Percentiles rank a stretch among this genome's conserved stretches.
Evolutionary conservation across 2,329 filamentous ascomycete species (phyloP).

Genomic region (Aureobasidium sp.): DNA sequence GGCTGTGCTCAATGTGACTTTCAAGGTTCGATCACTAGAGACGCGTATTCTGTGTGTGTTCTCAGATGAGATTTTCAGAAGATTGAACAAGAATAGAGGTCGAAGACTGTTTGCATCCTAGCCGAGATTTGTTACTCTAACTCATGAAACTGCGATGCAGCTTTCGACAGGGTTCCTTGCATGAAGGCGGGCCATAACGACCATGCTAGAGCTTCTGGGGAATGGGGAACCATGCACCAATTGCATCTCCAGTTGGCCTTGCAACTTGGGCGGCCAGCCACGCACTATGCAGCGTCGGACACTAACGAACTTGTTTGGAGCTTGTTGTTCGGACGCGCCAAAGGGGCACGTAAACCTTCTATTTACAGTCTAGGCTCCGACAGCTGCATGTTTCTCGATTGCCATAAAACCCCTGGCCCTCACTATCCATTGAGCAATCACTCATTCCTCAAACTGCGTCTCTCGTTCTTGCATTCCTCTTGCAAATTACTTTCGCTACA

Average conservation of each 20-base stretch:
- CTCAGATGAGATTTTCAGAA: neutral
- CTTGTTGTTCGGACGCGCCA: conserved; percentile 10
- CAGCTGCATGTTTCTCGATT: conserved; percentile 1
- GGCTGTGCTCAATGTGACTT: neutral
- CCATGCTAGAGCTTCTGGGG: conserved; percentile 1
- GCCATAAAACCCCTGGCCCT: conserved; percentile 10
- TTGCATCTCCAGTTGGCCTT: conserved; percentile 2
- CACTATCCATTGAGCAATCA: neutral
- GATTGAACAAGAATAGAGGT: neutral
- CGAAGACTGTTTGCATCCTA: neutral
- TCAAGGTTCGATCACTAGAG: neutral
- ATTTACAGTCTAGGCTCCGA: conserved; percentile 13
- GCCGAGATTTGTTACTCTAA: conserved; percentile 3
- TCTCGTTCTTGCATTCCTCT: conserved; percentile 12
- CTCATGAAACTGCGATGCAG: conserved; percentile 11
- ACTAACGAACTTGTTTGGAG: conserved; percentile 9
- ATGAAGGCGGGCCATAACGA: conserved; percentile 4
- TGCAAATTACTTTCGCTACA: conserved; percentile 13
- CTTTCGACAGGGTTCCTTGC: conserved; percentile 12
- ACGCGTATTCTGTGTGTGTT: neutral
- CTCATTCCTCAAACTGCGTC: conserved; percentile 5
- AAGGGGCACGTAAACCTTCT: conserved; percentile 8
- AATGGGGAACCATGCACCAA: conserved; percentile 6
- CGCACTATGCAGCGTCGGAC: neutral
- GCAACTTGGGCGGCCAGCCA: conserved; percentile 4